phyloP scores from a whole-genome alignment of 2,329 filamentous ascomycete species.

The Neobulgaria alba region DNA sequence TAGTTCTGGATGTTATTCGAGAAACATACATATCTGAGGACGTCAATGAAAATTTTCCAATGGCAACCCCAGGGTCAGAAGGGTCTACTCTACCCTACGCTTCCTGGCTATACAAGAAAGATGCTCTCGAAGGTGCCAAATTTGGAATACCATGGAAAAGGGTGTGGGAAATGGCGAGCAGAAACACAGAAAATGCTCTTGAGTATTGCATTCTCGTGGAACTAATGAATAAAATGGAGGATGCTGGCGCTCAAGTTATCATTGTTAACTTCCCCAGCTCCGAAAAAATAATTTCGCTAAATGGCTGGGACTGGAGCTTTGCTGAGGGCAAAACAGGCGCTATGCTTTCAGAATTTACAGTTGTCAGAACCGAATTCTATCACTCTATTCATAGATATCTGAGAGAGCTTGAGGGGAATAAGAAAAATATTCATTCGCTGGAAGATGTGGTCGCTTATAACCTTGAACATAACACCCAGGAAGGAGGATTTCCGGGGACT shows the following conservation, averaged over 20 bases:
- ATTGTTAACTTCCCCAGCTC: slow-evolving; percentile 61
- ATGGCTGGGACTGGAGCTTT: slow-evolving; percentile 66
- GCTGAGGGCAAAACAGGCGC: slow-evolving; percentile 50
- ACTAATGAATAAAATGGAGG: slow-evolving; percentile 36
- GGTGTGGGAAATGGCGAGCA: slow-evolving; percentile 52
- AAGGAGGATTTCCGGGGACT: slow-evolving; percentile 43
- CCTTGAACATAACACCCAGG: slow-evolving; percentile 50
- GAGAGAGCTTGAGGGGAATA: slow-evolving; percentile 44
- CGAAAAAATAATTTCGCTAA: slow-evolving; percentile 50
- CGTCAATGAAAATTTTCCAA: not conserved
- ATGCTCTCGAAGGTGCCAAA: slow-evolving; percentile 46
- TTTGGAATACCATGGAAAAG: slow-evolving; percentile 64
- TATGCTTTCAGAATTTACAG: slow-evolving; percentile 66
- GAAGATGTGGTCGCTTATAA: slow-evolving; percentile 58
- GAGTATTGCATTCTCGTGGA: slow-evolving; percentile 42
- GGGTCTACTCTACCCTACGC: not conserved
- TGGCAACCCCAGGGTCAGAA: not conserved
- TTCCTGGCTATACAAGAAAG: slow-evolving; percentile 6
- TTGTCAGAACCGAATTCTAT: slow-evolving; percentile 62
- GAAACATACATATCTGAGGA: not conserved
- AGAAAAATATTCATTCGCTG: slow-evolving; percentile 37
- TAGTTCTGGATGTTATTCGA: slow-evolving; percentile 5
- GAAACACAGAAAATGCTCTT: slow-evolving; percentile 41
- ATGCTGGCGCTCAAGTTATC: slow-evolving; percentile 55
- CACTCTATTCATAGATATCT: slow-evolving; percentile 35